Percentiles rank a stretch among this genome's conserved stretches.
phyloP scores from a whole-genome alignment of 208 protist species.

The Phytomonas francai region DNA sequence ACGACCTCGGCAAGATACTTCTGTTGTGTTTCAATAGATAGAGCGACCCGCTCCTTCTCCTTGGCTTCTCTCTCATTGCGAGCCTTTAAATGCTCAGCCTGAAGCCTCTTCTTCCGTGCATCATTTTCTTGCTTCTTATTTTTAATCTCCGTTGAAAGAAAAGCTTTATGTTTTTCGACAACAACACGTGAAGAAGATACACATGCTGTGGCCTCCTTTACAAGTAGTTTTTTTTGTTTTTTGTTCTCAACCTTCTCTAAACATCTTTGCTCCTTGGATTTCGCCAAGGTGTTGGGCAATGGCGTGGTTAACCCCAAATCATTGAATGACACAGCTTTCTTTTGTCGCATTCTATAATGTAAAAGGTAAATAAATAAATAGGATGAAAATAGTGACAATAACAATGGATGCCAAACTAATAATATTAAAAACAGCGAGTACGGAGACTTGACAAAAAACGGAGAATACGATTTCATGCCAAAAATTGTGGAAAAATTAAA shows the following conservation, averaged over 20 bases:
- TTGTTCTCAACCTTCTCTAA: slow-evolving; percentile 53
- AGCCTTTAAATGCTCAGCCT: slow-evolving; percentile 37
- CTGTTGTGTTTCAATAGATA: slow-evolving; percentile 25
- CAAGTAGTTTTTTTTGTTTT: slow-evolving; percentile 58
- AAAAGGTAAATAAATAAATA: slow-evolving; percentile 7
- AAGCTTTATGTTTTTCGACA: slow-evolving; percentile 61
- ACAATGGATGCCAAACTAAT: background rate
- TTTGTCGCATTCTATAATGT: slow-evolving; percentile 33
- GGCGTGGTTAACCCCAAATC: slow-evolving; percentile 77
- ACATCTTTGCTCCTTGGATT: slow-evolving; percentile 45
- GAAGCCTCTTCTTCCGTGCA: slow-evolving; percentile 47
- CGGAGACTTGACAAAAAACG: background rate
- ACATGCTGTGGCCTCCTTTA: slow-evolving; percentile 47
- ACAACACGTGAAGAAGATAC: slow-evolving; percentile 31
- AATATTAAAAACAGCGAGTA: background rate
- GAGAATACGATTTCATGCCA: background rate
- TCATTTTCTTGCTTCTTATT: slow-evolving; percentile 50
- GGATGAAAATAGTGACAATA: background rate
- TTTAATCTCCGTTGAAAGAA: slow-evolving; percentile 33
- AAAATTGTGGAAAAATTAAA: background rate
- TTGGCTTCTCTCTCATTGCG: slow-evolving; percentile 46
- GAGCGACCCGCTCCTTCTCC: slow-evolving; percentile 23
- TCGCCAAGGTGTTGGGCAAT: slow-evolving; percentile 46
- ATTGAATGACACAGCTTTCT: slow-evolving; percentile 54
- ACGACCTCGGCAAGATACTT: slow-evolving; percentile 39